phyloP scores from a whole-genome alignment of 2,329 filamentous ascomycete genomes.

The Ciborinia camelliae region DNA sequence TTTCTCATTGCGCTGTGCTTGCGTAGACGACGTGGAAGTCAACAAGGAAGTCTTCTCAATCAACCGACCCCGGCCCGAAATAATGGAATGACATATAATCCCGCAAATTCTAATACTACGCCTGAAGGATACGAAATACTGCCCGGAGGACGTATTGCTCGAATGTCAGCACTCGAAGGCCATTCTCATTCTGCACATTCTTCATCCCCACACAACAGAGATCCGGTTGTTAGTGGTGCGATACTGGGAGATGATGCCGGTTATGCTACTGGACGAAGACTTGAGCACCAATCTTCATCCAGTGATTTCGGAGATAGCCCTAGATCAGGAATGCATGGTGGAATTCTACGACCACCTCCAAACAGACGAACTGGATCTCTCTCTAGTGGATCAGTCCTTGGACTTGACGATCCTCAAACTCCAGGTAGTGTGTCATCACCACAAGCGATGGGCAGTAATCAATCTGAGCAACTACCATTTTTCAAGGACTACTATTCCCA shows the following conservation, averaged over 20 bases:
- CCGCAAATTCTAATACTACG: conserved; percentile 38
- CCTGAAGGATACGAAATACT: conserved; percentile 65
- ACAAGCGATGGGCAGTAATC: conserved; percentile 76
- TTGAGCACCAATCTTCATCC: conserved; percentile 56
- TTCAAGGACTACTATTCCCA: conserved; percentile 99
- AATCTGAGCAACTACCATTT: conserved; percentile 91
- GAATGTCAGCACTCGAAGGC: conserved; percentile 91
- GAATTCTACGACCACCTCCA: conserved; percentile 58
- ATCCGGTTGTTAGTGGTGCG: conserved; percentile 16
- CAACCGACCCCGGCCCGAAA: conserved; percentile 74
- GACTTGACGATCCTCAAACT: conserved; percentile 66
- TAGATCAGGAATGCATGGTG: conserved; percentile 56
- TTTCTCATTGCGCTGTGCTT: conserved; percentile 53
- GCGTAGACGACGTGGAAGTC: conserved; percentile 55
- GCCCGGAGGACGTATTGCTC: conserved; percentile 83
- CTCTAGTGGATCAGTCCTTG: conserved; percentile 77
- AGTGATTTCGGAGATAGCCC: conserved; percentile 66
- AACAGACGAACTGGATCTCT: conserved; percentile 81
- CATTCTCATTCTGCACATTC: conserved; percentile 62
- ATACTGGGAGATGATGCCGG: conserved; percentile 45
- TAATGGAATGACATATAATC: conserved; percentile 43
- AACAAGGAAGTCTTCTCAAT: conserved; percentile 77
- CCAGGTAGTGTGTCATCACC: conserved; percentile 80
- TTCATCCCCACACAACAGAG: conserved; percentile 43
- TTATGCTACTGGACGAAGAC: conserved; percentile 46